Conservation (phyloP, 176 grass and related monocot genomes). For the Pontederia crassipes region DNA sequence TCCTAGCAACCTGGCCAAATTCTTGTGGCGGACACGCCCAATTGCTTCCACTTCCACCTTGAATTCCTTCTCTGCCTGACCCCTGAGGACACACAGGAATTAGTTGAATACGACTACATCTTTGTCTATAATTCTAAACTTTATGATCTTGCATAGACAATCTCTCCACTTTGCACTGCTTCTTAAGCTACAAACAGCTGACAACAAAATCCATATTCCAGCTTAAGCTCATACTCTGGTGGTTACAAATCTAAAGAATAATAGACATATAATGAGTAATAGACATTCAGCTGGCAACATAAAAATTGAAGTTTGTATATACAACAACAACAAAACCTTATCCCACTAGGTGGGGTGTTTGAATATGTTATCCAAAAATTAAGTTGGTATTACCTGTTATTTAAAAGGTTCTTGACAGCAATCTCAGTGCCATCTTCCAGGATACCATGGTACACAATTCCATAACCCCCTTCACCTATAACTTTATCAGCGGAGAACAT, state of each 20-base stretch:
- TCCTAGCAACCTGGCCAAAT: constrained; percentile 79
- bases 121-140: no score
- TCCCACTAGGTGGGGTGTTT: no score
- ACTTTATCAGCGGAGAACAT: constrained; percentile 84
- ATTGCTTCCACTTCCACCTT: constrained; percentile 98
- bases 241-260: no score
- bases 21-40: constrained; percentile 92
- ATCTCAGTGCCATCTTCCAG: constrained; percentile 70
- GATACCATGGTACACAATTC: constrained; percentile 85
- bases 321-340: no score
- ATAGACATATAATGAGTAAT: neutral
- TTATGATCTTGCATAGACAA: no score
- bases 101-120: neutral
- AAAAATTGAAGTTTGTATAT: neutral
- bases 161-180: no score
- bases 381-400: constrained; percentile 49
- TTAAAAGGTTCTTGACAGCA: constrained; percentile 86
- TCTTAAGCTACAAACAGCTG: no score
- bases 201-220: no score
- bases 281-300: constrained; percentile 10
- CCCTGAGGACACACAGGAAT: constrained; percentile 43
- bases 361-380: no score
- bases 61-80: constrained; percentile 95
- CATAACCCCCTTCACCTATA: constrained; percentile 91
- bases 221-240: no score